Base-by-base conservation (phyloP, 306 rosid species). In the Cucurbita moschata region DNA sequence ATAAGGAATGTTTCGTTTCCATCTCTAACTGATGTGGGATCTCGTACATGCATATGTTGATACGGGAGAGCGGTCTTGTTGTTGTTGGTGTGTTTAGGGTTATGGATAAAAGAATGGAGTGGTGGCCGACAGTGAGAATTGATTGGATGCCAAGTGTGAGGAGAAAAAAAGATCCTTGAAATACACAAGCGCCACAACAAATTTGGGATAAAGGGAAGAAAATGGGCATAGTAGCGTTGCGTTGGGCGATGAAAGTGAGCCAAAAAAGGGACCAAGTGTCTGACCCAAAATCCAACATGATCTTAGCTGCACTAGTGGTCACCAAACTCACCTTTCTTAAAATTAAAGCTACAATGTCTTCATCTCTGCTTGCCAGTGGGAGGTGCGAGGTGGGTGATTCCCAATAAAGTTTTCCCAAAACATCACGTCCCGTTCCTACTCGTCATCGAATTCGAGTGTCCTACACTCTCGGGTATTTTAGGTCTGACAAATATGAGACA, bases 221-320 rank as follows among this genome's bases (percentile, higher is more conserved):
- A 15, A 61, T 55, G 60, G 30, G 60, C 4, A 40, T 40, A 40
- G 44, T 40, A 40, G 44, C 1, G 8, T 40, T 5, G 8, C 7
- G 44, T 40, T 5, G 44, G 43, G 44, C 44, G 2, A 40, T 6
- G 5, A 38, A 3, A 62, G 13, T 15, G 3, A 30, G 35, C 35
- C 35, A 30, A 43, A 9, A 39, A 13, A 11, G 23, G 72, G 72
- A 44, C 37, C 38, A 66, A 66, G 21, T 43, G 54, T 66, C 72
- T 44, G 72, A 67, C 38, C 73, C 73, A 67, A 67, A 46, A 67
- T 67, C 73, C 73, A 67, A 67, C 73, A 21, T 46, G 47, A 67
- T 67, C 73, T 67, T 66, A 9, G 10, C 35, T 30, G 35, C 7
- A 65, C 42, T 1, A 65, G 71, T 66, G 19, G 4, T 54, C 12